These are phyloP conservation scores for Colletotrichum orbiculare DNA, from an alignment of 2,329 filamentous ascomycete genomes.

Conservation along the genomic window DNA sequence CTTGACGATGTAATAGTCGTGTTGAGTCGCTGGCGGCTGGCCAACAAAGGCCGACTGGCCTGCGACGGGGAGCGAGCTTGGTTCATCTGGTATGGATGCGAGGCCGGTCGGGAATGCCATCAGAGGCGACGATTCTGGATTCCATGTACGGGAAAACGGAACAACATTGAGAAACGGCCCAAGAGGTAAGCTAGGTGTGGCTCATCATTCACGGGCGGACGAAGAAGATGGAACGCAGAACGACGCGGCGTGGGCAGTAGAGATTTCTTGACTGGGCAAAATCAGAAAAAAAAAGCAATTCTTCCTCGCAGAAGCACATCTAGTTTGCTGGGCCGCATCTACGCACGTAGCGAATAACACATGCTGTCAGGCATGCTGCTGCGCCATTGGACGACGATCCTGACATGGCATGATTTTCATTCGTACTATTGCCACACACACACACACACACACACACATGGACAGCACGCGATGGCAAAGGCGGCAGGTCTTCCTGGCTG, in stretches of 20 bases:
- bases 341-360: background rate
- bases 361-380: background rate
- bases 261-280: no score
- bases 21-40: constrained; percentile 26
- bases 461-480: constrained; percentile 5
- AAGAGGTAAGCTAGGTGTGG: background rate
- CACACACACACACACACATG: no score
- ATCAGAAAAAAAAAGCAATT: constrained; percentile 10
- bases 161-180: background rate
- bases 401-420: constrained; percentile 7
- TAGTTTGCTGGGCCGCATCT: background rate
- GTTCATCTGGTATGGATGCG: constrained; percentile 14
- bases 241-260: no score
- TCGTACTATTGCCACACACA: no score
- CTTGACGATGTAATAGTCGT: constrained; percentile 31
- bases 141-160: background rate
- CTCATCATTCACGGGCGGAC: background rate
- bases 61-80: constrained; percentile 16
- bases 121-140: background rate
- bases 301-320: background rate
- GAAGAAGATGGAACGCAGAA: no score
- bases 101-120: constrained; percentile 21
- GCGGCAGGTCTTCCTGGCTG: constrained; percentile 2
- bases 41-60: constrained; percentile 26
- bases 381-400: constrained; percentile 1